Percentiles rank a stretch among this genome's conserved stretches.
Evolutionary conservation across 2,329 filamentous ascomycete genomes (phyloP).

Genomic region (Clathrospora elynae): DNA sequence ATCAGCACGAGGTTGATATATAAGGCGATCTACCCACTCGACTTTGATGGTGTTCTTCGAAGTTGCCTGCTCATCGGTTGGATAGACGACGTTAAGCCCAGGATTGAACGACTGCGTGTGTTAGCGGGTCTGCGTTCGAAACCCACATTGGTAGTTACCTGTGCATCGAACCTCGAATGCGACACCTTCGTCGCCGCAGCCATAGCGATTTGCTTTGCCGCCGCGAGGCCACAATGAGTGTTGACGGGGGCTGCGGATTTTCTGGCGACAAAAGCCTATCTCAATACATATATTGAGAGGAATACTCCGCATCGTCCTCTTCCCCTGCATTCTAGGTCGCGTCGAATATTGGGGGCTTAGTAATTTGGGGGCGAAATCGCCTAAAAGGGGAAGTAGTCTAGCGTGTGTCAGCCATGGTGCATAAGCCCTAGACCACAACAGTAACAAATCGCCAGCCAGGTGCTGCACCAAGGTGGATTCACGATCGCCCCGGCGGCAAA

Average conservation of each 20-base stretch:
- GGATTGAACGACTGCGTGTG: conserved; percentile 16
- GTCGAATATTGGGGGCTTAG: conserved; percentile 5
- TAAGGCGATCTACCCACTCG: conserved; percentile 11
- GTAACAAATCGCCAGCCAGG: conserved; percentile 3
- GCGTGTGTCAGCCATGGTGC: conserved; percentile 4
- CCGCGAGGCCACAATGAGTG: not conserved
- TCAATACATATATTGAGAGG: not conserved
- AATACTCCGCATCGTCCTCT: not conserved
- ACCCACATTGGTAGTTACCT: conserved; percentile 10
- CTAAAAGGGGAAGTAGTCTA: conserved; percentile 2
- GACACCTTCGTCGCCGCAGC: conserved; percentile 18
- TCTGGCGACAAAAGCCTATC: not conserved
- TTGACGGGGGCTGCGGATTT: not conserved
- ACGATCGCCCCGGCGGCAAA: not conserved
- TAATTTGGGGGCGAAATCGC: conserved; percentile 14
- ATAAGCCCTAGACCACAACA: not conserved
- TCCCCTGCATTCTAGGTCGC: conserved; percentile 5
- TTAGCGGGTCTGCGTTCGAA: not conserved
- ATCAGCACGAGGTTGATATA: conserved; percentile 1
- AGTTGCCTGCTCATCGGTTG: conserved; percentile 18
- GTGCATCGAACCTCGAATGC: conserved; percentile 24
- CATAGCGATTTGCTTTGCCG: conserved; percentile 12
- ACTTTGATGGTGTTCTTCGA: conserved; percentile 17
- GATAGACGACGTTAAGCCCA: conserved; percentile 23
- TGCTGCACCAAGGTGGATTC: too few species aligned